Evolutionary conservation across 2,329 filamentous ascomycete species (phyloP).

Genomic region (Xylaria sp.): DNA sequence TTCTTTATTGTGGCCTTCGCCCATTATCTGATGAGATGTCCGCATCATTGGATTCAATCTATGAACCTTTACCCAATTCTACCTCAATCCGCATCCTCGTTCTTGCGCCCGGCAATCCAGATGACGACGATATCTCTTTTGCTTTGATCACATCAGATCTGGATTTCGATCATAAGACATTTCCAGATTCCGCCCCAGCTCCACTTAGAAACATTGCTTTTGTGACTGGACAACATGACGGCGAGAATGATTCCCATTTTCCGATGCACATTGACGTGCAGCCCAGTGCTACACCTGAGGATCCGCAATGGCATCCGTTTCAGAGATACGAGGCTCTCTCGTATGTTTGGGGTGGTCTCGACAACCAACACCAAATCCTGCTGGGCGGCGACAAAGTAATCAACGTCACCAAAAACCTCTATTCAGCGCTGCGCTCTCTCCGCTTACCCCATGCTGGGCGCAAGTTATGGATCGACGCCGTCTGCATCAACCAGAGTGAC

Average conservation of each 20-base stretch:
- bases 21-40: background rate
- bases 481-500: slow-evolving; percentile 19
- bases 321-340: slow-evolving; percentile 25
- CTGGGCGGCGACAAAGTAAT: slow-evolving; percentile 1
- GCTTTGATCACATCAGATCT: slow-evolving; percentile 17
- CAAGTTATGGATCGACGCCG: slow-evolving; percentile 21
- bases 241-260: background rate
- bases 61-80: slow-evolving; percentile 14
- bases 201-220: background rate
- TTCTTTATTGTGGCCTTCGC: background rate
- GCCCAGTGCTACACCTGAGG: background rate
- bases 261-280: slow-evolving; percentile 13
- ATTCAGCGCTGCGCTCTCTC: slow-evolving; percentile 16
- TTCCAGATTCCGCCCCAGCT: slow-evolving; percentile 6
- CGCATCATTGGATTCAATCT: background rate
- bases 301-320: slow-evolving; percentile 10
- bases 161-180: slow-evolving; percentile 12
- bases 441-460: slow-evolving; percentile 1
- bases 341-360: slow-evolving; percentile 21
- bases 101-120: slow-evolving; percentile 15
- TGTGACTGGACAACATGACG: background rate
- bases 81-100: slow-evolving; percentile 23
- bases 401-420: slow-evolving; percentile 13
- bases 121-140: slow-evolving; percentile 10
- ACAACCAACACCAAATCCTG: slow-evolving; percentile 10